Evolutionary conservation across 257 asterid genomes (phyloP).

Genomic region (Voacanga thouarsii): DNA sequence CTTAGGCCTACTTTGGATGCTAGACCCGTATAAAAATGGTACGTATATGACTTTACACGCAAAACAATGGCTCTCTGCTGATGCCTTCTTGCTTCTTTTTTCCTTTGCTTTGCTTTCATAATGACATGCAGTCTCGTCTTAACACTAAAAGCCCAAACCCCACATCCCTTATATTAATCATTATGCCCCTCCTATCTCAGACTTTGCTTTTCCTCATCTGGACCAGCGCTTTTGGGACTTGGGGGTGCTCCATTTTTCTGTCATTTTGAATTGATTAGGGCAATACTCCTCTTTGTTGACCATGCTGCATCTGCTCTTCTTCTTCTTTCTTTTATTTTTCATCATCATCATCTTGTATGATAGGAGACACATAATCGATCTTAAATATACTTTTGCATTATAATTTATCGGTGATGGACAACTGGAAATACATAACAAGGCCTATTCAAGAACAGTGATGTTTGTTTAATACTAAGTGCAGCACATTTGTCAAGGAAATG

Average conservation of each 20-base stretch:
- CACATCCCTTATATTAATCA: conserved; percentile 11
- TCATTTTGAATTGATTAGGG: conserved; percentile 7
- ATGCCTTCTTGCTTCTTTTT: background rate
- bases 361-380: background rate
- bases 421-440: no score
- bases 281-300: conserved; percentile 3
- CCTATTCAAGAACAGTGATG: background rate
- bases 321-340: background rate
- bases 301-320: background rate
- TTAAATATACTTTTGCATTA: background rate
- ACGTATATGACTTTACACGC: conserved; percentile 12
- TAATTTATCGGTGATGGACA: no score
- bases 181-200: conserved; percentile 13
- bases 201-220: conserved; percentile 14
- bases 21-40: conserved; percentile 1
- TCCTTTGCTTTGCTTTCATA: conserved; percentile 11
- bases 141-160: background rate
- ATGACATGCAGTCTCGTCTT: conserved; percentile 25
- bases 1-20: conserved; percentile 13
- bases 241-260: background rate
- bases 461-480: background rate
- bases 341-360: background rate
- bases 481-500: background rate
- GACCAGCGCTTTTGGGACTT: background rate
- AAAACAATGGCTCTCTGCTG: conserved; percentile 16